phyloP scores from a whole-genome alignment of 2,329 filamentous ascomycete genomes.

The Pestalotiopsis sp. region DNA sequence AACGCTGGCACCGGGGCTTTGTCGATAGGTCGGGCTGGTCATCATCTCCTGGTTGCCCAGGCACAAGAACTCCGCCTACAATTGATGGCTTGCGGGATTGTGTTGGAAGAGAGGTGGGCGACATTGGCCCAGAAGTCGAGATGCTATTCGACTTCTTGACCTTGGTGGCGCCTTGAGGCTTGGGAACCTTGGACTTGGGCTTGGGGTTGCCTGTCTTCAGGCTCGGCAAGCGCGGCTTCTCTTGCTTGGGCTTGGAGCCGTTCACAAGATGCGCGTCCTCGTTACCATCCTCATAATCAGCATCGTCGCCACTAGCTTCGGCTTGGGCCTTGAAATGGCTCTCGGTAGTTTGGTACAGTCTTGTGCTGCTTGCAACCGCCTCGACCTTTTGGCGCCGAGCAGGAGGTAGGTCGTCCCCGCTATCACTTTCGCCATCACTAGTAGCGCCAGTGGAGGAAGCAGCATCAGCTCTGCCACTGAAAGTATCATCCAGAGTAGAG shows the following conservation, averaged over 20 bases:
- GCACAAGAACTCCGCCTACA: slow-evolving; percentile 55
- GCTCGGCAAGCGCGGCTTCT: slow-evolving; percentile 33
- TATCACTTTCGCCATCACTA: slow-evolving; percentile 74
- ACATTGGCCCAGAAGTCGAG: slow-evolving; percentile 52
- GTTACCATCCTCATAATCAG: slow-evolving; percentile 51
- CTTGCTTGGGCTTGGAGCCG: slow-evolving; percentile 44
- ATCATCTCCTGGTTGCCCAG: slow-evolving; percentile 72
- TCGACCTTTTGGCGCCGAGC: slow-evolving; percentile 62
- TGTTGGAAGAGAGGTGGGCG: slow-evolving; percentile 68
- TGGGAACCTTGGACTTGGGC: slow-evolving; percentile 37
- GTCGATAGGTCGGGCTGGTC: slow-evolving; percentile 91
- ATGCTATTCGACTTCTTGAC: slow-evolving; percentile 52
- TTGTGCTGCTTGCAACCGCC: slow-evolving; percentile 42
- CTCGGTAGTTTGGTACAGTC: slow-evolving; percentile 54
- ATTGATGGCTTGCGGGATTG: slow-evolving; percentile 74
- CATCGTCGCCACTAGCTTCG: slow-evolving; percentile 61
- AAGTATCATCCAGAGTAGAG: slow-evolving; percentile 89
- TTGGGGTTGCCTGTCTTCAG: slow-evolving; percentile 46
- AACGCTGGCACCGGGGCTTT: slow-evolving; percentile 96
- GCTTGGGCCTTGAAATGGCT: slow-evolving; percentile 51
- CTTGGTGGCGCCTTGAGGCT: slow-evolving; percentile 47
- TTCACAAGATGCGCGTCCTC: slow-evolving; percentile 45
- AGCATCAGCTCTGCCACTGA: slow-evolving; percentile 85
- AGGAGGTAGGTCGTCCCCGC: slow-evolving; percentile 64
- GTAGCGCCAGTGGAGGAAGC: slow-evolving; percentile 85